Base-by-base conservation (phyloP, 305 asterid species). In the Fraxinus baroniana region DNA sequence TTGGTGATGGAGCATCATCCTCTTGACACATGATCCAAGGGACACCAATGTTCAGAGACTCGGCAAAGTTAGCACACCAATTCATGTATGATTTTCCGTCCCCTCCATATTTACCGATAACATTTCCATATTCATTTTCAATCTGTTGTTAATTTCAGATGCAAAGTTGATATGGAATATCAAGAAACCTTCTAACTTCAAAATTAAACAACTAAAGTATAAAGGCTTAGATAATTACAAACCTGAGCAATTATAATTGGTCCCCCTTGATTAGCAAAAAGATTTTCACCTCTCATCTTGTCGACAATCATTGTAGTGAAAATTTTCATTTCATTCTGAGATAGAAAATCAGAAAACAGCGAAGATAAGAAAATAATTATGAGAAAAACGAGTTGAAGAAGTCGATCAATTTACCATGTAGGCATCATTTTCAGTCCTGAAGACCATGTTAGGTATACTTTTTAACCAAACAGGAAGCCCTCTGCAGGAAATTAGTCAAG, bases 11-110 rank as follows among this genome's bases (percentile, higher is more conserved):
- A 33, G 91, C 91, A 75, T 87, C 86, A 1, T 12, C 4, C 26
- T 87, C 83, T 82, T 90, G 86, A 72, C 91, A 88, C 91, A 90
- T 88, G 70, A 88, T 84, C 93, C 93, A 90, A 1, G 91, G 93
- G 39, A 90, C 90, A 32, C 88, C 90, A 66, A 78, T 74, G 28
- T 78, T 36, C 0, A 90, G 84, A 33, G 86, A 74, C 7, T 77
- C 80, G 17, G 91, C 93, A 60, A 88, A 86, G 33, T 85, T 24
- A 6, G 86, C 89, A 39, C 86, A 80, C 85, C 85, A 83, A 2
- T 86, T 74, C 0, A 85, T 32, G 18, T 87, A 88, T 3, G 76
- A 5, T 44, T 73, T 77, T 22, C 87, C 89, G 6, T 77, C 88
- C 2, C 52, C 72, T 9, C 87, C 86, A 35, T 79, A 88, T 0